Conservation (phyloP, 2,329 filamentous ascomycete genomes). For the Fusarium burgessii region DNA sequence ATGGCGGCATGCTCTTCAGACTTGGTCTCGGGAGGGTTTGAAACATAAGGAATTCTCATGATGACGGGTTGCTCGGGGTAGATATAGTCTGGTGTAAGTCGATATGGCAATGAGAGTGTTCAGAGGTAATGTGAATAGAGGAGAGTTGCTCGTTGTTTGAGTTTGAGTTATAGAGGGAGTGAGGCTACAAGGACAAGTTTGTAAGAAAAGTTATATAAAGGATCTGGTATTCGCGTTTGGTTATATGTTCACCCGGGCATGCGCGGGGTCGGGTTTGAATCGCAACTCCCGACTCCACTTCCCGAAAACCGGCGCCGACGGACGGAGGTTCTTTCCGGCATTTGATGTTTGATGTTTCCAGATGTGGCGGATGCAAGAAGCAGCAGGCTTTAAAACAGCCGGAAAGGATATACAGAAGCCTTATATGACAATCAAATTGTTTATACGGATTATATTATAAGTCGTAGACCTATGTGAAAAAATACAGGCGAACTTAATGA, state of each 20-base stretch:
- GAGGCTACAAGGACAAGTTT: background rate
- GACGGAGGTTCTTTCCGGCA: slow-evolving; percentile 28
- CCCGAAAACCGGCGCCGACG: slow-evolving; percentile 44
- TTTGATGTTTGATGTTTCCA: background rate
- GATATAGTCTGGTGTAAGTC: slow-evolving; percentile 20
- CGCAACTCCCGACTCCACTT: slow-evolving; percentile 47
- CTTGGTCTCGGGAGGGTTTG: slow-evolving; percentile 62
- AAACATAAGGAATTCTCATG: slow-evolving; percentile 77
- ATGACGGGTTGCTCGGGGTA: slow-evolving; percentile 35
- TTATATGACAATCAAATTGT: too few relatives aligned
- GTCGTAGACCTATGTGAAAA: too few relatives aligned
- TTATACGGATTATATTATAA: background rate
- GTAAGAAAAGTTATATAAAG: background rate
- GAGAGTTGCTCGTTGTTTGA: background rate
- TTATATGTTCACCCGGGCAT: slow-evolving; percentile 46
- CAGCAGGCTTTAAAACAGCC: background rate
- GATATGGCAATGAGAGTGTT: background rate
- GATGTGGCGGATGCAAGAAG: background rate
- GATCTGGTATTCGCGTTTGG: slow-evolving; percentile 34
- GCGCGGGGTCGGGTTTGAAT: slow-evolving; percentile 43
- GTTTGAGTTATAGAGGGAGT: background rate
- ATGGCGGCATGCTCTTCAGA: slow-evolving; percentile 65
- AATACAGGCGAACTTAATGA: background rate
- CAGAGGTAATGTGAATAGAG: background rate
- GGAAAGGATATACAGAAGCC: background rate